These are phyloP conservation scores for Avicennia marina DNA, from an alignment of 257 asterid species.

Conservation along the genomic window DNA sequence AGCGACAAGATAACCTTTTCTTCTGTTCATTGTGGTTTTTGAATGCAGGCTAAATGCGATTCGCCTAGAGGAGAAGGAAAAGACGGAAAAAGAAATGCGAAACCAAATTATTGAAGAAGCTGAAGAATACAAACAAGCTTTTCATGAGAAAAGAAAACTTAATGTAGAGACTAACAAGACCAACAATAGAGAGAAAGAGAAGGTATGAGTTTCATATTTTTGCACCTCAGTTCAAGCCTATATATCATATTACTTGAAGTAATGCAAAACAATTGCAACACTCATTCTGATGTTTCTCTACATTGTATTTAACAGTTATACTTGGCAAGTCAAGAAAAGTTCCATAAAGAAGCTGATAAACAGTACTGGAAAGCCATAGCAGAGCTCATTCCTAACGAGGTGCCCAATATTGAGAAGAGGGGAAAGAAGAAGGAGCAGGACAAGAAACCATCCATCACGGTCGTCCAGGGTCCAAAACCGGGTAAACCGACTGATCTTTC, in stretches of 20 bases:
- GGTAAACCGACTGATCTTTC: conserved; percentile 98
- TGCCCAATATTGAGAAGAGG: conserved; percentile 73
- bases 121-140: conserved; percentile 66
- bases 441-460: conserved; percentile 76
- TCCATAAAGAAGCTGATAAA: conserved; percentile 93
- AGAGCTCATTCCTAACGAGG: conserved; percentile 89
- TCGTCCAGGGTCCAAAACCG: conserved; percentile 93
- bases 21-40: background rate
- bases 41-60: conserved; percentile 71
- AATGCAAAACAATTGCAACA: background rate
- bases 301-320: conserved; percentile 31
- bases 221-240: background rate
- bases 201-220: conserved; percentile 37
- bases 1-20: too few species aligned
- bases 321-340: conserved; percentile 66
- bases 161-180: conserved; percentile 65
- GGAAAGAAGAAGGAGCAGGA: conserved; percentile 94
- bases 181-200: conserved; percentile 72
- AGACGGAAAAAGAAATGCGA: conserved; percentile 72
- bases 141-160: conserved; percentile 75
- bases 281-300: too few species aligned
- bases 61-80: conserved; percentile 96
- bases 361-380: conserved; percentile 97
- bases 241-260: background rate
- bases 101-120: conserved; percentile 85